These are phyloP conservation scores for Phylloporus sp. DNA, from an alignment of 768 basidiomycete species.

Conservation along the genomic window DNA sequence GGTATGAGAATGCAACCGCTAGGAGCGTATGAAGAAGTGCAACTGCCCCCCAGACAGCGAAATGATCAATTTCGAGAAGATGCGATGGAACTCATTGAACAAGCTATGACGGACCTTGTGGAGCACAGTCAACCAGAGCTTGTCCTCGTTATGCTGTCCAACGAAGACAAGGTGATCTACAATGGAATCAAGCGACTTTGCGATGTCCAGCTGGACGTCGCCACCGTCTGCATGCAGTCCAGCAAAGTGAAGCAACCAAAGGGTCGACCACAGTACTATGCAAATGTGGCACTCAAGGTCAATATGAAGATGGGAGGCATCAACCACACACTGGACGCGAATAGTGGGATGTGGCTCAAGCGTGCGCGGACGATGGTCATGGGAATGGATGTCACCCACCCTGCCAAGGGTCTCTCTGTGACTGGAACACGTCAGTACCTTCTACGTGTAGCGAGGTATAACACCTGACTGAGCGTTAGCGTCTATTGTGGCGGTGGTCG, in stretches of 20 bases:
- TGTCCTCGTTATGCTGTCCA: constrained; percentile 46
- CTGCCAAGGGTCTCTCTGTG: constrained; percentile 55
- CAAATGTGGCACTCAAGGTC: constrained; percentile 52
- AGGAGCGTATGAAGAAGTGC: constrained; percentile 32
- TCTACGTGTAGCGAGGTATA: background rate
- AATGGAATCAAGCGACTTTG: constrained; percentile 48
- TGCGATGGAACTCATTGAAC: constrained; percentile 38
- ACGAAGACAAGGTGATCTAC: constrained; percentile 45
- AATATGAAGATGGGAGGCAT: constrained; percentile 56
- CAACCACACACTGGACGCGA: constrained; percentile 43
- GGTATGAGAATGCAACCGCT: constrained; percentile 51
- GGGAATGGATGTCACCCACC: constrained; percentile 71
- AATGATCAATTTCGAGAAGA: constrained; percentile 44
- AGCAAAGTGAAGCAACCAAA: constrained; percentile 52
- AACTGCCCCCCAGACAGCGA: constrained; percentile 46
- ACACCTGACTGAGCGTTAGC: constrained; percentile 22
- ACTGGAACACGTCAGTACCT: constrained; percentile 37
- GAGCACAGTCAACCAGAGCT: constrained; percentile 6
- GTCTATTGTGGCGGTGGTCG: constrained; percentile 53
- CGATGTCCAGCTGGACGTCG: constrained; percentile 44
- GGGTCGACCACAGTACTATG: constrained; percentile 50
- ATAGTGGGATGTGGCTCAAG: constrained; percentile 38
- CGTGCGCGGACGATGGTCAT: constrained; percentile 48
- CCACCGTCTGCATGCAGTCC: constrained; percentile 71
- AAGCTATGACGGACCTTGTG: background rate